Base-by-base conservation (phyloP, 1,139 yeast species). In the Candida mesenterica region DNA sequence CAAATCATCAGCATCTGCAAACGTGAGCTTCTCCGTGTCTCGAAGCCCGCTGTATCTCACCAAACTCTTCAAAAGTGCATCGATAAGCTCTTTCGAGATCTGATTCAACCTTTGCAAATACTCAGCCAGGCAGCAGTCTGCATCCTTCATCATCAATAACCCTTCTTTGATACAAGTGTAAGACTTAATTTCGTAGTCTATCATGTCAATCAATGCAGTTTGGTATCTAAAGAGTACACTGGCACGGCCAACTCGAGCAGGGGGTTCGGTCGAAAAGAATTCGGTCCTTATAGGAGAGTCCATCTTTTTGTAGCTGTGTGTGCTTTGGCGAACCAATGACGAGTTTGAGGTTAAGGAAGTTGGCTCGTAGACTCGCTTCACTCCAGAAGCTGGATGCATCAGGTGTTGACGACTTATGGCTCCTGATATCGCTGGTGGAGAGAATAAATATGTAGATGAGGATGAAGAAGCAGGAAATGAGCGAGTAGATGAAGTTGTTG, bases 151-250 rank as follows among this genome's bases (percentile, higher is more conserved):
- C 6, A 28, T 5, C 7, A n/a, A 15, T 13, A 35, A 28, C 12
- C 45, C 34, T 6, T 39, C 19, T 10, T 34, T 26, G n/a, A 45
- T 25, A 6, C 27, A 23, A 20, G 36, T 41, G 26, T 35, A 51
- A 30, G 42, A 45, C 3, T 36, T 40, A 4, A 50, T 32, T 38
- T 54, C 59, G 4, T 39, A 40, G 12, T 35, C 43, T 3, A 53
- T 33, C 18, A 52, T 42, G 7, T 40, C 42, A 9, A 37, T 33
- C 23, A 44, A 27, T 5, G 34, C 32, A 14, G 32, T 34, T 31
- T 40, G 41, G 32, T 26, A 30, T 23, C 24, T 12, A 31, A 28
- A 30, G 12, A 27, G 24, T 15, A 33, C 27, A 5, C 32, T 19
- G 27, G 31, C 9, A 19, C 33, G 8, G 16, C 35, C 28, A 25